A percentile compares a stretch with the other conserved stretches of the same genome.
These are phyloP conservation scores for Globisporangium cylindrosporum DNA, from an alignment of 352 stramenopile genomes.

Conservation along the genomic window DNA sequence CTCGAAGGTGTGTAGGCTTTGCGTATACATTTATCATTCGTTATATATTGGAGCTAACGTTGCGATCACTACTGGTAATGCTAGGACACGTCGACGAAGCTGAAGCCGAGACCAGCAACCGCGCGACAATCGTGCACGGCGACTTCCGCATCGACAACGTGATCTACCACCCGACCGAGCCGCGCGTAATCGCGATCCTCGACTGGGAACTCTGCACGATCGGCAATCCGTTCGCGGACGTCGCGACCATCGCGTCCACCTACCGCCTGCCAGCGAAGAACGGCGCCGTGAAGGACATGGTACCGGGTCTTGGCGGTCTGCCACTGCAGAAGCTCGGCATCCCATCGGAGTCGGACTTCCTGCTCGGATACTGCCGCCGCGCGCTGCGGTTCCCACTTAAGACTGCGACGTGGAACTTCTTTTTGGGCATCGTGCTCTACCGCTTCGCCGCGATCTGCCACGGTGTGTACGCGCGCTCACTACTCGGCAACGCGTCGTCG, in stretches of 20 bases:
- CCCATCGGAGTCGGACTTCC: constrained; percentile 51
- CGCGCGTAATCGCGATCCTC: constrained; percentile 73
- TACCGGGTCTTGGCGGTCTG: constrained; percentile 42
- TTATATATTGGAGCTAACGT: background rate
- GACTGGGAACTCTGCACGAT: constrained; percentile 90
- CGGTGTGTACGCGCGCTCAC: constrained; percentile 70
- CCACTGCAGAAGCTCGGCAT: constrained; percentile 59
- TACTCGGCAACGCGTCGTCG: constrained; percentile 79
- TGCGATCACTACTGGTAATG: background rate
- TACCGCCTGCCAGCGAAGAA: constrained; percentile 45
- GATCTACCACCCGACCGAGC: constrained; percentile 85
- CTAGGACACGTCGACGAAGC: constrained; percentile 36
- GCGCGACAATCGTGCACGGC: constrained; percentile 69
- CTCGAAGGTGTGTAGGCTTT: constrained; percentile 26
- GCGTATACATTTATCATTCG: background rate
- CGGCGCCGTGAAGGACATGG: constrained; percentile 47
- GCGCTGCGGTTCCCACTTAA: constrained; percentile 47
- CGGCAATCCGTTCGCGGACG: constrained; percentile 78
- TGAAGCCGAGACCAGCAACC: constrained; percentile 40
- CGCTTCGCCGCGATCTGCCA: constrained; percentile 79
- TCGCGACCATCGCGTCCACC: constrained; percentile 61
- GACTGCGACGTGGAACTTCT: constrained; percentile 69
- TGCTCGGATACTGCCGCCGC: constrained; percentile 61
- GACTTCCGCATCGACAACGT: constrained; percentile 89
- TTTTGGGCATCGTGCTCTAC: constrained; percentile 68